Evolutionary conservation across 129 eudicot species (phyloP), one percentile per base, ranked within the genome.

Genomic region (Flaveria ramosissima): DNA sequence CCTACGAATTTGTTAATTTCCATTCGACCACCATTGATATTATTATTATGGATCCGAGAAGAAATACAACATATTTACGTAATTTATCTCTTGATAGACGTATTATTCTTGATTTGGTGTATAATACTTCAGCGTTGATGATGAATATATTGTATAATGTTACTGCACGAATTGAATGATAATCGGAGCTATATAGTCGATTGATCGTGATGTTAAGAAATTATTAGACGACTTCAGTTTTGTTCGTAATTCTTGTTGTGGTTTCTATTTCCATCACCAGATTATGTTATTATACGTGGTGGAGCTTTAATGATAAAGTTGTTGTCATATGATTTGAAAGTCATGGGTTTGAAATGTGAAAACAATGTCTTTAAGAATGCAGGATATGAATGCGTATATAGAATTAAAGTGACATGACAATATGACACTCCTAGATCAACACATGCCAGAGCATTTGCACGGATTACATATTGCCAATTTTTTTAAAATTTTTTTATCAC

Each of bases 91-190:
- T 36, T 36, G 41, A 36, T 36, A 6, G 41, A 36, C 41, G 6
- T 36, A 36, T 36, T 5, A 6, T 43, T 43, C 26, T 21, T 26
- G 15, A 14, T 42, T 52, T 60, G 51, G 47, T 60, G 43, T 48
- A 48, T 48, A 56, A 42, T 73, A 20, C 57, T 16, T 57, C 27
- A 41, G 68, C 43, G 26, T 21, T 45, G 46, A 74, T 19, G 73
- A 68, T 39, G 36, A 42, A 9, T 41, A 27, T 27, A 27, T 20
- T 15, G 9, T 9, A 56, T 56, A 2, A 56, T 20, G 32, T 57
- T 57, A 20, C 30, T 9, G 6, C 7, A 2, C 6, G 2, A 20
- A 20, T 20, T 9, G 10, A 56, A 56, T 27, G 64, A 55, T 36
- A 36, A 57, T 57, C 15, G 6, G 14, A 57, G 27, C 15, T 57